Evolutionary conservation across 257 asterid genomes (phyloP).

Genomic region (Apocynum venetum): DNA sequence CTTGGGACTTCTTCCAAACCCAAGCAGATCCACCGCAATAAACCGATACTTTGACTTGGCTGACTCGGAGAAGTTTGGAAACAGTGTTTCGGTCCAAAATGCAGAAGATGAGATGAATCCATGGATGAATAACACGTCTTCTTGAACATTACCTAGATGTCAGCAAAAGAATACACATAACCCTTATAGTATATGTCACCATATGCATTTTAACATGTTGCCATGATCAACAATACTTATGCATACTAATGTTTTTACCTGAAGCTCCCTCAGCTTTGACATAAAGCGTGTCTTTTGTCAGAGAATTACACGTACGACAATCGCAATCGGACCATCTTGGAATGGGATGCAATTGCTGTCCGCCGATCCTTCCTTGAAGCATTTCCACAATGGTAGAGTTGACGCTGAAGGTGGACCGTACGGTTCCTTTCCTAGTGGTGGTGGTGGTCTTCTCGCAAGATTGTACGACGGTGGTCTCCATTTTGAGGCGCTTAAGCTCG

Average conservation of each 20-base stretch:
- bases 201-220: too few relatives aligned
- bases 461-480: constrained; percentile 14
- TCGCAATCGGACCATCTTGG: constrained; percentile 97
- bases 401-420: constrained; percentile 43
- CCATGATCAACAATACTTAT: too few relatives aligned
- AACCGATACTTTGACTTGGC: constrained; percentile 73
- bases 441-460: constrained; percentile 10
- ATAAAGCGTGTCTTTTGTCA: constrained; percentile 61
- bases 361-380: constrained; percentile 57
- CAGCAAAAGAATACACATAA: neutral
- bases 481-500: constrained; percentile 34
- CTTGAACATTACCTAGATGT: constrained; percentile 50
- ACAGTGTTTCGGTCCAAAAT: constrained; percentile 90
- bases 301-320: constrained; percentile 63
- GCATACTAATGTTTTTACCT: constrained; percentile 30
- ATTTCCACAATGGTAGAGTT: constrained; percentile 69
- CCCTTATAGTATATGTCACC: too few relatives aligned
- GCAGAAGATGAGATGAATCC: constrained; percentile 91
- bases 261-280: constrained; percentile 68
- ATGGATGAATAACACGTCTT: constrained; percentile 85
- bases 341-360: constrained; percentile 23
- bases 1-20: constrained; percentile 92
- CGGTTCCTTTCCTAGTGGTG: constrained; percentile 8
- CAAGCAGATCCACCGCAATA: constrained; percentile 83
- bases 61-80: constrained; percentile 64